Conservation (phyloP, 139 green algal species). For the Chlamydomonas sphaeroides region DNA sequence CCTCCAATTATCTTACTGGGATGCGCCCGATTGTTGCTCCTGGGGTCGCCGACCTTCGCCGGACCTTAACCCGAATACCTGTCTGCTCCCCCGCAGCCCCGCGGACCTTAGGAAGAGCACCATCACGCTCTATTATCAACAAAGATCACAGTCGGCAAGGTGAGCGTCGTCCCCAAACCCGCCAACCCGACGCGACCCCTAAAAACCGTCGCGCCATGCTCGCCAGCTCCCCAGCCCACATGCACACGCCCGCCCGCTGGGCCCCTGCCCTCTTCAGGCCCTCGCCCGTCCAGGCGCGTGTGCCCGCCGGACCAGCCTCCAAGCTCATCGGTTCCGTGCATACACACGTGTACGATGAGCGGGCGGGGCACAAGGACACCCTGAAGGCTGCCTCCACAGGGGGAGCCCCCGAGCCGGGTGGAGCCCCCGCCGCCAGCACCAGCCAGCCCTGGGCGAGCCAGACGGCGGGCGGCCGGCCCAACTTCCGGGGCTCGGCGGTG, state of each 20-base stretch:
- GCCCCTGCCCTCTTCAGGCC: not conserved
- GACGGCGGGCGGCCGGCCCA: not conserved
- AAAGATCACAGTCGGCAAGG: constrained; percentile 28
- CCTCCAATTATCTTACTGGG: too few species aligned
- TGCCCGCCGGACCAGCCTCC: constrained; percentile 7
- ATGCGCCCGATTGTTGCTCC: too few species aligned
- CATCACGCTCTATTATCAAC: constrained; percentile 18
- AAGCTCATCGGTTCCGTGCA: constrained; percentile 13
- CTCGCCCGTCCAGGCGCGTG: not conserved
- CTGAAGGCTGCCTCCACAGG: too few species aligned
- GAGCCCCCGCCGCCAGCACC: too few species aligned
- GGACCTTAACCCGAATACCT: too few species aligned
- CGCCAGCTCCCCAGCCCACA: not conserved
- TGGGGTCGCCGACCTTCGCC: too few species aligned
- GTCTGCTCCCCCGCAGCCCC: too few species aligned
- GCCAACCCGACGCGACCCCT: not conserved
- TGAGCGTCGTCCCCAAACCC: not conserved
- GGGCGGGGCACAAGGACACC: not conserved
- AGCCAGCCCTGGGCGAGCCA: not conserved
- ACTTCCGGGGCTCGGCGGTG: too few species aligned
- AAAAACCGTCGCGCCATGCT: not conserved
- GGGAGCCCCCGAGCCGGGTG: too few species aligned
- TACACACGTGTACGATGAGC: constrained; percentile 32
- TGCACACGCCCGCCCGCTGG: too few species aligned
- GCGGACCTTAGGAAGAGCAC: constrained; percentile 23